Percentiles rank a stretch among this genome's conserved stretches.
These are phyloP conservation scores for Withania somnifera DNA, from an alignment of 305 asterid genomes.

Conservation along the genomic window DNA sequence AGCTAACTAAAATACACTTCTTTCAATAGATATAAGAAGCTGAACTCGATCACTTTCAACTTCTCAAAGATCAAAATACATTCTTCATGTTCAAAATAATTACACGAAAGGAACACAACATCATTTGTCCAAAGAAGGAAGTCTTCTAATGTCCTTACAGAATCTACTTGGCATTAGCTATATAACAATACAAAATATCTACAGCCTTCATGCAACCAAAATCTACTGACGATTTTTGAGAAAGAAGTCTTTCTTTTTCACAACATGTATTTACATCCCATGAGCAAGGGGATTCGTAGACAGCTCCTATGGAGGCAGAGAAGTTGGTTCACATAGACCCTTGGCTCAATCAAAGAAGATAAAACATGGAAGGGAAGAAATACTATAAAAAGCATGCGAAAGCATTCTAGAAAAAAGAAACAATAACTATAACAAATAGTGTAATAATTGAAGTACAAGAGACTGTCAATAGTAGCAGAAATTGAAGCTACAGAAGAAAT, in stretches of 20 bases:
- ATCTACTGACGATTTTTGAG: neutral
- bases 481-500: too few relatives aligned
- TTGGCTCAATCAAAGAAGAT: too few relatives aligned
- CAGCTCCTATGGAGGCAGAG: too few relatives aligned
- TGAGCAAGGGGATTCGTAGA: neutral
- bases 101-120: neutral
- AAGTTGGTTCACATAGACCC: too few relatives aligned
- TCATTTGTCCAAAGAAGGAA: neutral
- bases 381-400: too few relatives aligned
- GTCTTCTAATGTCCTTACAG: neutral
- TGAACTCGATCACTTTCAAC: neutral
- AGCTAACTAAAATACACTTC: neutral
- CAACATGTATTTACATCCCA: neutral
- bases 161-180: neutral
- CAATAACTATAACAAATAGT: too few relatives aligned
- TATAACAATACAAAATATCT: neutral
- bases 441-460: too few relatives aligned
- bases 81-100: neutral
- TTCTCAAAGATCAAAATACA: neutral
- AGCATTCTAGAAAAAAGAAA: too few relatives aligned
- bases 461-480: too few relatives aligned
- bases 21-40: neutral
- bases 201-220: neutral
- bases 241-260: neutral
- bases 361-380: too few relatives aligned